phyloP scores from a whole-genome alignment of 2,329 filamentous ascomycete genomes.

The Helicocarpus griseus region DNA sequence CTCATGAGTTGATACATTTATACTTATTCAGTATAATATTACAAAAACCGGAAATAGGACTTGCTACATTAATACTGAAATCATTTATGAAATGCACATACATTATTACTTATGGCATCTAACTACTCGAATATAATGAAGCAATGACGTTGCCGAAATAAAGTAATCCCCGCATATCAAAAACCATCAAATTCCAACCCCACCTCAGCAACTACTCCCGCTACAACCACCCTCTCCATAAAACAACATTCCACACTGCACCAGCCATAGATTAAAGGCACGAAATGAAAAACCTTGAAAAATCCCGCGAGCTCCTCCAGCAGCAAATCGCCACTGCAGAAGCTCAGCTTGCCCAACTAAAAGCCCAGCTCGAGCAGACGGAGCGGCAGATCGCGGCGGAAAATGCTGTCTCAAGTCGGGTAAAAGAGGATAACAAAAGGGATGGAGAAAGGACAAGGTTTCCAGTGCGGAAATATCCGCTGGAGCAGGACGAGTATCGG shows the following conservation, averaged over 20 bases:
- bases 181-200: neutral
- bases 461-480: conserved; percentile 51
- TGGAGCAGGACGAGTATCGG: conserved; percentile 64
- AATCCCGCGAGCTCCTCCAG: conserved; percentile 8
- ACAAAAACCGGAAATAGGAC: too few species aligned
- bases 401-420: conserved; percentile 11
- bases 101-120: neutral
- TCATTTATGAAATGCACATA: too few species aligned
- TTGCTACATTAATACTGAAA: too few species aligned
- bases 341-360: conserved; percentile 25
- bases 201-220: neutral
- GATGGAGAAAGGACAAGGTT: neutral
- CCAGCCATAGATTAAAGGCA: too few species aligned
- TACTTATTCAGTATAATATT: too few species aligned
- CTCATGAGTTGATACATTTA: too few species aligned
- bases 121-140: too few species aligned
- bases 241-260: too few species aligned
- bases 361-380: conserved; percentile 21
- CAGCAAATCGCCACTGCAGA: conserved; percentile 29
- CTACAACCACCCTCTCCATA: neutral
- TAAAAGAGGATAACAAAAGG: neutral
- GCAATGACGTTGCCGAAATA: neutral
- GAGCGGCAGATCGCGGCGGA: conserved; percentile 19
- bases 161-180: neutral
- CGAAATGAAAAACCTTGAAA: neutral